Base-by-base conservation (phyloP, 2,329 filamentous ascomycete species). In the Pezicula carpinea region DNA sequence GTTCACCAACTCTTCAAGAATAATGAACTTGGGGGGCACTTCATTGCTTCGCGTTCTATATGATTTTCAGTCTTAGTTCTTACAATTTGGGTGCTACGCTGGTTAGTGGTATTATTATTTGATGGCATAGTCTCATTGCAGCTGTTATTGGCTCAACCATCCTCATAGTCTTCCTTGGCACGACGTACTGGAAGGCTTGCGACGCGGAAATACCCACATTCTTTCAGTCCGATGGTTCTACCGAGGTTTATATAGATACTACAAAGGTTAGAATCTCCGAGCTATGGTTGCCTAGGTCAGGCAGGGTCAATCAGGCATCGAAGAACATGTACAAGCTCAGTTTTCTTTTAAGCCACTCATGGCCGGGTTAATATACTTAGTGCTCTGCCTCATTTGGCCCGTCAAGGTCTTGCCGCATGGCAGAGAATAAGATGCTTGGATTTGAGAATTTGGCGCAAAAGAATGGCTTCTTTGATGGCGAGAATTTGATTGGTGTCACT, bases 91-190 rank as follows among this genome's bases (percentile, higher is more conserved):
- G 38, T 15, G 38, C 38, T 8, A 40, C 55, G 5, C 55, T 67
- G 4, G 55, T 65, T 22, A 58, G 61, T 1, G 60, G 62, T 7
- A 63, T 63, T 4, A 50, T 67, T 18, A 58, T 58, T 21, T 65
- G 59, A 61, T 63, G 60, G 59, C 59, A 61, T 39, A 59, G 61
- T 43, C 58, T 66, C 32, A 53, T 66, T 32, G 64, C 62, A 18
- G 55, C 59, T 6, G 51, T 62, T 31, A 54, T 64, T 36, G 64
- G 64, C 13, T 61, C 60, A 8, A 46, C 54, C 1, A 58, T 66
- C 41, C 59, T 64, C 34, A 62, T 60, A 31, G 35, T 62, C 10
- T 49, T 67, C n/a, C 57, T 74, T 45, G 77, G 75, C 46, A 56
- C 69, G 40, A 33, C 32, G 11, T 43, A 43, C 19, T 69, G 40